These are phyloP conservation scores for Kwoniella pini DNA, from an alignment of 768 basidiomycete genomes.

Conservation along the genomic window DNA sequence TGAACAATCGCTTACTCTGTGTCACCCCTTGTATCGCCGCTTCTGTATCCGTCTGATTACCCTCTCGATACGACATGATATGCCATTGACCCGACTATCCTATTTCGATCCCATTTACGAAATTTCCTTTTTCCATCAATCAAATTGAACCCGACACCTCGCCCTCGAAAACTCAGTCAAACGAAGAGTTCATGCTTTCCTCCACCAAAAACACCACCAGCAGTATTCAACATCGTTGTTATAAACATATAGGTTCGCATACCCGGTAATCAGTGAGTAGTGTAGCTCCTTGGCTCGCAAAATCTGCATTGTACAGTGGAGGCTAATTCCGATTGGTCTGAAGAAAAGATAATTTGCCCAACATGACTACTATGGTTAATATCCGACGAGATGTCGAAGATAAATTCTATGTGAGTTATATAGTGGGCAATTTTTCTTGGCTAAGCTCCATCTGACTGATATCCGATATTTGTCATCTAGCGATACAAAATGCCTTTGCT, in stretches of 20 bases:
- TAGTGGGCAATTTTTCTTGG: too few relatives aligned
- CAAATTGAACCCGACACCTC: too few relatives aligned
- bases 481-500: slow-evolving; percentile 84
- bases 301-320: too few relatives aligned
- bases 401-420: slow-evolving; percentile 53
- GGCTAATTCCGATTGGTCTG: too few relatives aligned
- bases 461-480: slow-evolving; percentile 5
- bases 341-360: slow-evolving; percentile 28
- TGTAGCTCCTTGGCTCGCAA: too few relatives aligned
- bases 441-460: not conserved
- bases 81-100: too few relatives aligned
- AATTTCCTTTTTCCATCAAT: too few relatives aligned
- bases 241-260: slow-evolving; percentile 22
- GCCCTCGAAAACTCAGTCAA: slow-evolving; percentile 12
- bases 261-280: slow-evolving; percentile 16
- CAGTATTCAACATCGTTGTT: slow-evolving; percentile 10
- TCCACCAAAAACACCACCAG: slow-evolving; percentile 11
- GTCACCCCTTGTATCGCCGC: too few relatives aligned
- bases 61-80: too few relatives aligned
- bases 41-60: too few relatives aligned
- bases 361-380: slow-evolving; percentile 54
- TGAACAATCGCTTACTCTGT: too few relatives aligned
- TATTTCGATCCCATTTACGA: too few relatives aligned
- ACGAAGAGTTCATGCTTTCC: slow-evolving; percentile 29
- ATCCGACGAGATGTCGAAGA: slow-evolving; percentile 55